Evolutionary conservation across 441 rosid species (phyloP).

Genomic region (Capsella rubella): DNA sequence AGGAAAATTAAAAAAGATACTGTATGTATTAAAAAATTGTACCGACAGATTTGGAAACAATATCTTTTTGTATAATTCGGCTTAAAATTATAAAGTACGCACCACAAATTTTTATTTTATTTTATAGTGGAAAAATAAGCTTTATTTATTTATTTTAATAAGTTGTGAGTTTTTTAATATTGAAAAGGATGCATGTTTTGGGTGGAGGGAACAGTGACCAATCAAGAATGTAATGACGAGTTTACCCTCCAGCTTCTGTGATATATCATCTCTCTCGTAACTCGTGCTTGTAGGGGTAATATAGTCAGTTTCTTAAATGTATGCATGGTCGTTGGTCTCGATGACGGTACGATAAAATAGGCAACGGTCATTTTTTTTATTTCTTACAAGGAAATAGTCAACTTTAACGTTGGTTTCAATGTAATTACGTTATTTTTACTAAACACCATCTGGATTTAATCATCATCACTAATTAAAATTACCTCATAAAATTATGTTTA

Average conservation of each 20-base stretch:
- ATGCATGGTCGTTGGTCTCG: conserved; percentile 34
- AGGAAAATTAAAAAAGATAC: no score
- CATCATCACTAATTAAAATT: background rate
- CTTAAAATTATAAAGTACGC: conserved; percentile 31
- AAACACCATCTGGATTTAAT: background rate
- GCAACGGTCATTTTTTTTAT: conserved; percentile 33
- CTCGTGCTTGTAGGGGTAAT: background rate
- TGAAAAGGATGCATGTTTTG: conserved; percentile 25
- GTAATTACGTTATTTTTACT: background rate
- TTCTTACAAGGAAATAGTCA: conserved; percentile 4
- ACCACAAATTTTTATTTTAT: conserved; percentile 19
- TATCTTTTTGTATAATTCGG: background rate
- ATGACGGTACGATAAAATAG: conserved; percentile 21
- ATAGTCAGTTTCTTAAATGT: conserved; percentile 2
- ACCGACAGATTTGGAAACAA: conserved; percentile 37
- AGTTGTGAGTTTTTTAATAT: background rate
- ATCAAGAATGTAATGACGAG: background rate
- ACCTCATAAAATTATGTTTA: background rate
- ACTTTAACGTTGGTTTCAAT: conserved; percentile 17
- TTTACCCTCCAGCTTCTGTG: background rate
- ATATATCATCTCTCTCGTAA: background rate
- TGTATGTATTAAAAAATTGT: conserved; percentile 20
- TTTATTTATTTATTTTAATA: conserved; percentile 2
- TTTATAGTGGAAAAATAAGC: conserved; percentile 7
- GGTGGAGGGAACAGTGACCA: conserved; percentile 35